phyloP scores from a whole-genome alignment of 2,329 filamentous ascomycete genomes.

The Cladophialophora yegresii region DNA sequence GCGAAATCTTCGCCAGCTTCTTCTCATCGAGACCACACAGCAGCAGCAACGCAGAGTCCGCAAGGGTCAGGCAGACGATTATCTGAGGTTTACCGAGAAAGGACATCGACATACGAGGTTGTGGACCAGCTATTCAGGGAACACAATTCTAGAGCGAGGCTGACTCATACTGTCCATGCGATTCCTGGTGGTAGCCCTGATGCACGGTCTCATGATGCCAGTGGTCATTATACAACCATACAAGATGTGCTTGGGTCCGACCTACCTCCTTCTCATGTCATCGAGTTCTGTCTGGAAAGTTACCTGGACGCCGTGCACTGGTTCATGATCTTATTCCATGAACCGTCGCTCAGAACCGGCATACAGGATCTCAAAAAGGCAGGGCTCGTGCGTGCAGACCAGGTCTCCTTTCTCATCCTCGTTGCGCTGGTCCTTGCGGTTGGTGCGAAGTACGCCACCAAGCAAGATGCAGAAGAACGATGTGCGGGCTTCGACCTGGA shows the following conservation, averaged over 20 bases:
- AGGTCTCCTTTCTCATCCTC: slow-evolving; percentile 45
- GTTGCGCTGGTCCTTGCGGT: slow-evolving; percentile 45
- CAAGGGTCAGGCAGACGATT: slow-evolving; percentile 11
- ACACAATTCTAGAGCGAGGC: slow-evolving; percentile 16
- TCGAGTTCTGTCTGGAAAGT: slow-evolving; percentile 43
- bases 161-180: slow-evolving; percentile 20
- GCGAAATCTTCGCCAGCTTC: not conserved
- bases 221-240: slow-evolving; percentile 17
- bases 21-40: slow-evolving; percentile 1
- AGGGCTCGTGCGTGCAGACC: slow-evolving; percentile 41
- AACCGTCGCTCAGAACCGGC: slow-evolving; percentile 44
- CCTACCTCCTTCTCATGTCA: slow-evolving; percentile 39
- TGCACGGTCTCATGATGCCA: slow-evolving; percentile 14
- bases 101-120: slow-evolving; percentile 29
- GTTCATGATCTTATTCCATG: slow-evolving; percentile 50
- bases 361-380: slow-evolving; percentile 41
- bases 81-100: slow-evolving; percentile 22
- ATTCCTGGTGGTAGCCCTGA: slow-evolving; percentile 29
- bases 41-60: slow-evolving; percentile 1
- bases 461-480: slow-evolving; percentile 6
- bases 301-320: slow-evolving; percentile 50
- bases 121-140: slow-evolving; percentile 31
- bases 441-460: slow-evolving; percentile 45
- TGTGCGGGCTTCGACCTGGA: slow-evolving; percentile 34
- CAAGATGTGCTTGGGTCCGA: slow-evolving; percentile 38